Evolutionary conservation across 352 stramenopile genomes (phyloP), one percentile per base, ranked within the genome.

Genomic region (Peronospora farinosa): DNA sequence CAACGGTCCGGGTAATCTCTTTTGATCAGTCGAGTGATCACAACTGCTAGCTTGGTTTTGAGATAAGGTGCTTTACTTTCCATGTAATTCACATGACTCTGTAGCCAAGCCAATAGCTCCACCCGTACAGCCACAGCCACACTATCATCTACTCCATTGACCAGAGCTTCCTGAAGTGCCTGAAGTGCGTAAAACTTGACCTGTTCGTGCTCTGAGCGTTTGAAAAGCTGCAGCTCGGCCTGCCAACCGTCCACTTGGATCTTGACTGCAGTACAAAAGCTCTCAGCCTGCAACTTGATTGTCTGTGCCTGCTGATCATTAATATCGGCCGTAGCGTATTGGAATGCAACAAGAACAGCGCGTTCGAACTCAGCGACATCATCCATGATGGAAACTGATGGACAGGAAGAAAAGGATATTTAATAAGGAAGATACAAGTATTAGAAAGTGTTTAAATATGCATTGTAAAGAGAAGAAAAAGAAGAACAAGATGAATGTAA

Each of bases 1-100:
- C 89, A 97, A 0, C 68, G 62, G 35, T 92, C 72, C 7, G 86
- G 84, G 57, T 93, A 97, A 65, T 97, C 89, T 57, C 69, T 69
- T 55, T 94, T 91, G 46, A 97, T 91, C 30, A 92, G 49, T 25
- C 88, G 66, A 47, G 78, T 89, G 36, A 90, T 55, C 3, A 92
- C 78, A 30, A 93, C 78, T 6, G 82, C 82, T 40, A 91, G 54
- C 54, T 93, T 93, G 32, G 77, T 93, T 69, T 93, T 93, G 36
- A 93, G 59, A 41, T 85, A 93, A n/a, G 78, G 67, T 35, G 72
- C 70, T 33, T 79, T 68, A 46, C 42, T 57, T 53, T 90, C 78
- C 16, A 88, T 60, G 37, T 74, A 74, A 12, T 61, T 63, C 21
- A 81, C 76, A 52, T 90, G 73, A 12, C 43, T 65, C 30, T 79